These are phyloP conservation scores for Geopyxis carbonaria DNA, from an alignment of 495 filamentous ascomycete genomes.

Conservation along the genomic window DNA sequence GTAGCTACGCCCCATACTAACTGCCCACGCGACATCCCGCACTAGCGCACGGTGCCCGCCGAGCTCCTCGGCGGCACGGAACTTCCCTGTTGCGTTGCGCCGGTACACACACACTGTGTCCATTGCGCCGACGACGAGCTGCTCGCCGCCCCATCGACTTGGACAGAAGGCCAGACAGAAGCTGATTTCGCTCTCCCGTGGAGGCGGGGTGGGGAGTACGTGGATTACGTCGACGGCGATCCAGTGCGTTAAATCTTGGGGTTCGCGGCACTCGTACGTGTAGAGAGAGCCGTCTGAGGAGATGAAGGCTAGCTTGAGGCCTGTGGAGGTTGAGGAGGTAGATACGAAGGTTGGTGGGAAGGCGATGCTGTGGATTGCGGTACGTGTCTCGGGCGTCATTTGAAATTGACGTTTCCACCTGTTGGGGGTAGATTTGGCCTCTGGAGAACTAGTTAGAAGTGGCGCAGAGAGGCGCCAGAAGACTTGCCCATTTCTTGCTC, in stretches of 20 bases:
- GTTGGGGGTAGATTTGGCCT: conserved; percentile 12
- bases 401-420: conserved; percentile 25
- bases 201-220: conserved; percentile 39
- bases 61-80: conserved; percentile 67
- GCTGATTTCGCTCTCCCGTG: conserved; percentile 62
- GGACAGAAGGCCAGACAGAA: conserved; percentile 68
- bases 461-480: neutral
- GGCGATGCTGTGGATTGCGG: conserved; percentile 26
- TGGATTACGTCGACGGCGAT: conserved; percentile 51
- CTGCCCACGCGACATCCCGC: conserved; percentile 85
- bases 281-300: conserved; percentile 62
- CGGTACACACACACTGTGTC: conserved; percentile 63
- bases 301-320: conserved; percentile 64
- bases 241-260: conserved; percentile 68
- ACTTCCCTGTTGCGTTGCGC: conserved; percentile 37
- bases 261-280: conserved; percentile 70
- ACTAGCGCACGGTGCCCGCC: conserved; percentile 54
- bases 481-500: conserved; percentile 24
- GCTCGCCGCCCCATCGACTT: conserved; percentile 47
- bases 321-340: conserved; percentile 47
- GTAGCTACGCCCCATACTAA: conserved; percentile 66
- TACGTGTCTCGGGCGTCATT: conserved; percentile 23
- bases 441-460: conserved; percentile 3
- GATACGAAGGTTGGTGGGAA: conserved; percentile 27
- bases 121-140: conserved; percentile 68